phyloP scores from a whole-genome alignment of 176 grass and related monocot species.

The Sorghum bicolor region Sorghum_bicolor_NCBIv3 NC_012873.2:5640501-5641000 shows the following conservation, averaged over 20 bases:
- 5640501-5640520: background rate
- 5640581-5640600: conserved; percentile 6
- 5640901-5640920: background rate
- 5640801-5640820: background rate
- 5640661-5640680: background rate
- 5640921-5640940: conserved; percentile 27
- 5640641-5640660: conserved; percentile 35
- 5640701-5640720: conserved; percentile 32
- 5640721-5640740: conserved; percentile 29
- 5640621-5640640: background rate
- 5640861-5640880: background rate
- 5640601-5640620: conserved; percentile 31
- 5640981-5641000: background rate
- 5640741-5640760: conserved; percentile 18
- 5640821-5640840: background rate
- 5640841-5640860: background rate
- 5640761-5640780: background rate
- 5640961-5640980: background rate
- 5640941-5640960: background rate
- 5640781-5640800: background rate
- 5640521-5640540: background rate
- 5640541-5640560: background rate
- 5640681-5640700: background rate
- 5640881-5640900: background rate
- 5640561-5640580: conserved; percentile 4